A percentile compares a stretch with the other conserved stretches of the same genome.
Evolutionary conservation across 2,329 filamentous ascomycete species (phyloP).

Genomic region (Beauveria sp.): DNA sequence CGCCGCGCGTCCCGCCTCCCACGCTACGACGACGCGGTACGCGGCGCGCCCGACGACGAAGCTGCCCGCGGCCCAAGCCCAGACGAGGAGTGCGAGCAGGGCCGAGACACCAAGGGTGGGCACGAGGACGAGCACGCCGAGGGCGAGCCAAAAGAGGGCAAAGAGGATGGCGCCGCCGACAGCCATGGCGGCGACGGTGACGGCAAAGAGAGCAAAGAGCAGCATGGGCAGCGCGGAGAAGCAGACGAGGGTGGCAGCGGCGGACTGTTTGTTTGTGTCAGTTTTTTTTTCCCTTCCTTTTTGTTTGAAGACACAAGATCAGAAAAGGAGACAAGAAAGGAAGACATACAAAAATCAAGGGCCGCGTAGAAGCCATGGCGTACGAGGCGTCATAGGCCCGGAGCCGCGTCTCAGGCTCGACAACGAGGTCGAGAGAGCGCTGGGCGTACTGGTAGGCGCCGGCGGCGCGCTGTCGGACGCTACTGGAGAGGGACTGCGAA

Average conservation of each 20-base stretch:
- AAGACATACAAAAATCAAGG: slow-evolving; percentile 59
- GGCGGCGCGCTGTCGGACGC: slow-evolving; percentile 26
- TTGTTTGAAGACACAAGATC: too few species aligned
- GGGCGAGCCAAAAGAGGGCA: slow-evolving; percentile 58
- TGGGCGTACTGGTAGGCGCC: slow-evolving; percentile 33
- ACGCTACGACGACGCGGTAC: slow-evolving; percentile 30
- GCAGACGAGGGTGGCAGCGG: slow-evolving; percentile 56
- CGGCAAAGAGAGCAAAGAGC: slow-evolving; percentile 59
- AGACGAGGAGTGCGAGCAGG: slow-evolving; percentile 54
- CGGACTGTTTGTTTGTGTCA: slow-evolving; percentile 43
- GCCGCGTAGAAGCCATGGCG: slow-evolving; percentile 54
- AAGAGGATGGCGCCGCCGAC: slow-evolving; percentile 56
- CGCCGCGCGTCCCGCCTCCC: not conserved
- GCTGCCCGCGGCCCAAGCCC: slow-evolving; percentile 57
- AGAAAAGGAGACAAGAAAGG: not conserved
- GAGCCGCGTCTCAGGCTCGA: slow-evolving; percentile 55
- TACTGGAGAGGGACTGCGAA: slow-evolving; percentile 15
- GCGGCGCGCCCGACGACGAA: slow-evolving; percentile 45
- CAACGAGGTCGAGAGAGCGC: slow-evolving; percentile 39
- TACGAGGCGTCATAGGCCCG: slow-evolving; percentile 45
- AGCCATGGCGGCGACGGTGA: slow-evolving; percentile 55
- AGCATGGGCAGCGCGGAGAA: slow-evolving; percentile 60
- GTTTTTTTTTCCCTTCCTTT: not conserved
- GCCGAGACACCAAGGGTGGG: slow-evolving; percentile 62
- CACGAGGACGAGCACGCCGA: slow-evolving; percentile 60